Evolutionary conservation across 176 grass and related monocot species (phyloP).

Genomic region (Ampelocalamus luodianensis): DNA sequence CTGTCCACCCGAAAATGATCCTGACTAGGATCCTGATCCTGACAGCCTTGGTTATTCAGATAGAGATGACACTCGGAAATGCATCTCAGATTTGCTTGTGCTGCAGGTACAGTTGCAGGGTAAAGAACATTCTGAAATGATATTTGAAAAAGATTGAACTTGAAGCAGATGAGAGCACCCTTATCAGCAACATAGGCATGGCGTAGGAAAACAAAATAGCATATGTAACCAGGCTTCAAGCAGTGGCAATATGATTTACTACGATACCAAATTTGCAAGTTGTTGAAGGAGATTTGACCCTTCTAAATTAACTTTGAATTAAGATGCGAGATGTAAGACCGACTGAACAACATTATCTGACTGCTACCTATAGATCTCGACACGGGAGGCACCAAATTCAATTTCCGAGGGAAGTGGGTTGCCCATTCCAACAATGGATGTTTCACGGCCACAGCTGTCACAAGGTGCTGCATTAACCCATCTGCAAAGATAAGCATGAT

Average conservation of each 20-base stretch:
- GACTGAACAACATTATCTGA: conserved; percentile 25
- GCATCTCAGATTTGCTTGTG: conserved; percentile 4
- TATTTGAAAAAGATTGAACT: background rate
- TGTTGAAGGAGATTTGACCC: conserved; percentile 4
- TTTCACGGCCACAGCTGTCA: conserved; percentile 71
- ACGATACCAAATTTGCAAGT: conserved; percentile 3
- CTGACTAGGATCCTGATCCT: conserved; percentile 4
- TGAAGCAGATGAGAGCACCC: conserved; percentile 3
- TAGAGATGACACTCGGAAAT: background rate
- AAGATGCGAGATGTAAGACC: conserved; percentile 10
- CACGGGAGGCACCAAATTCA: conserved; percentile 72
- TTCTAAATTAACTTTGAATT: conserved; percentile 23
- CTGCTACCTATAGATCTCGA: conserved; percentile 91
- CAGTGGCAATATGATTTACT: conserved; percentile 31
- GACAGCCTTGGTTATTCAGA: conserved; percentile 18
- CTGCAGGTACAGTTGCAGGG: conserved; percentile 11
- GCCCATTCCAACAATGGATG: conserved; percentile 76
- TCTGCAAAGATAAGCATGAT: conserved; percentile 58
- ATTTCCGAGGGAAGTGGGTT: conserved; percentile 72
- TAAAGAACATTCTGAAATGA: background rate
- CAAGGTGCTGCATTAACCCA: conserved; percentile 93
- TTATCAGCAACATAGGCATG: conserved; percentile 16
- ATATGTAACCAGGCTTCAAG: conserved; percentile 40
- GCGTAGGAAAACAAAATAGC: conserved; percentile 8
- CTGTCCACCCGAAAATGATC: background rate